These are phyloP conservation scores for Sodiomyces alkalinus DNA, from an alignment of 2,329 filamentous ascomycete species.

Conservation along the genomic window DNA sequence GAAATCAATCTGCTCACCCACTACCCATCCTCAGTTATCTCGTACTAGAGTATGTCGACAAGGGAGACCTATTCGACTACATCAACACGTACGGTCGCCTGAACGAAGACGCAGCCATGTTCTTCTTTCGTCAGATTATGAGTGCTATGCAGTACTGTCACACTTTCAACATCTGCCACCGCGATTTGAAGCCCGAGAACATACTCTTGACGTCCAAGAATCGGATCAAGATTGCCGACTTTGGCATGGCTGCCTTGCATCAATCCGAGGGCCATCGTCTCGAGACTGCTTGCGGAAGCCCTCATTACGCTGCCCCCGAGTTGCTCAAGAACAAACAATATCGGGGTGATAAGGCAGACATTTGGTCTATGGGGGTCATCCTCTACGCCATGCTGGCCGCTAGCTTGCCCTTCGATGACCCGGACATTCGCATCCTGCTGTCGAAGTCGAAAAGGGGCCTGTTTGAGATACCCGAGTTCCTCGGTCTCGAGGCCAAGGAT, in stretches of 20 bases:
- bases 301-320: slow-evolving; percentile 92
- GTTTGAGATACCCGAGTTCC: slow-evolving; percentile 44
- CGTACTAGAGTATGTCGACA: slow-evolving; percentile 80
- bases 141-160: slow-evolving; percentile 87
- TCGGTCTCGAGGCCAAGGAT: slow-evolving; percentile 57
- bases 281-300: slow-evolving; percentile 84
- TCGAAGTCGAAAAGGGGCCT: slow-evolving; percentile 41
- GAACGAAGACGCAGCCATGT: slow-evolving; percentile 64
- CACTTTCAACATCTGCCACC: slow-evolving; percentile 86
- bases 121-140: slow-evolving; percentile 85
- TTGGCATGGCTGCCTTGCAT: slow-evolving; percentile 87
- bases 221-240: slow-evolving; percentile 88
- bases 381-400: slow-evolving; percentile 79
- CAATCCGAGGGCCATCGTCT: slow-evolving; percentile 68
- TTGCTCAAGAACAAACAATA: slow-evolving; percentile 67
- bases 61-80: slow-evolving; percentile 70
- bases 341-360: slow-evolving; percentile 72
- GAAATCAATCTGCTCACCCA: slow-evolving; percentile 9
- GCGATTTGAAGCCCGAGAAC: slow-evolving; percentile 94
- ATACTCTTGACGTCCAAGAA: slow-evolving; percentile 67
- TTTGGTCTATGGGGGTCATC: slow-evolving; percentile 89
- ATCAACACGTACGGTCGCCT: slow-evolving; percentile 63
- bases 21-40: slow-evolving; percentile 57
- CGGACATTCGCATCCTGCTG: slow-evolving; percentile 48
- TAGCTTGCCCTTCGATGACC: slow-evolving; percentile 66